Percentiles rank a stretch among this genome's conserved stretches.
Conservation (phyloP, 176 grass and related monocot genomes). For the Neostapfia colusana region DNA sequence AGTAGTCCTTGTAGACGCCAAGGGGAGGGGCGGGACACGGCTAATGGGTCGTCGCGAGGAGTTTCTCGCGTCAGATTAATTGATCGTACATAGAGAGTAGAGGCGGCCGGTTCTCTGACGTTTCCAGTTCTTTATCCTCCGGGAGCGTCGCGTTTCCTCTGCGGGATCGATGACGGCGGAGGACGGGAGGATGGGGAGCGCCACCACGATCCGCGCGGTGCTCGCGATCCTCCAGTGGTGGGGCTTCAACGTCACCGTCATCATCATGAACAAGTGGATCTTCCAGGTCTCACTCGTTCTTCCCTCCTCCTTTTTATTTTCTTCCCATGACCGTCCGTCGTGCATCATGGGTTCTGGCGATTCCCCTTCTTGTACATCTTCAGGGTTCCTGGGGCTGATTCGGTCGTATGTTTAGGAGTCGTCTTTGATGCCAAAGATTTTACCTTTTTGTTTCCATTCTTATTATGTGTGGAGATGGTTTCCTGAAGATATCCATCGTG, state of each 20-base stretch:
- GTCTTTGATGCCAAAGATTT: conserved; percentile 4
- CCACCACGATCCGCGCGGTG: conserved; percentile 55
- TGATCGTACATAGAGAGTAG: not conserved
- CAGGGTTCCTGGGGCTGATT: conserved; percentile 19
- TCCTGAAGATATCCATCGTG: not conserved
- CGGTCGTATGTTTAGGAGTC: not conserved
- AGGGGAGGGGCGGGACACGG: too few relatives aligned
- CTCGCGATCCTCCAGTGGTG: conserved; percentile 95
- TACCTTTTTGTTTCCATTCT: not conserved
- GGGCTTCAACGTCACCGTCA: conserved; percentile 98
- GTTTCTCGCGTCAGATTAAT: conserved; percentile 15
- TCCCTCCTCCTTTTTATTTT: too few relatives aligned
- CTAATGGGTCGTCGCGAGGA: conserved; percentile 19
- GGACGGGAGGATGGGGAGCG: conserved; percentile 57
- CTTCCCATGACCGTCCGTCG: not conserved
- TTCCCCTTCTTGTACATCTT: not conserved
- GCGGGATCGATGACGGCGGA: conserved; percentile 68
- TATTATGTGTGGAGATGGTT: not conserved
- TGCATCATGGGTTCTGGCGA: not conserved
- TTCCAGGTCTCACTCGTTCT: conserved; percentile 68
- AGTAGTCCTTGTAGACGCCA: conserved; percentile 2
- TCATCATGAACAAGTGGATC: conserved; percentile 99
- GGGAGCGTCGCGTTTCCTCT: not conserved
- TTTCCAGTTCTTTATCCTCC: conserved; percentile 11
- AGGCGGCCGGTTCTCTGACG: not conserved